These are phyloP conservation scores for Sclerotinia sclerotiorum DNA, from an alignment of 2,329 filamentous ascomycete species.

Conservation along the genomic window DNA sequence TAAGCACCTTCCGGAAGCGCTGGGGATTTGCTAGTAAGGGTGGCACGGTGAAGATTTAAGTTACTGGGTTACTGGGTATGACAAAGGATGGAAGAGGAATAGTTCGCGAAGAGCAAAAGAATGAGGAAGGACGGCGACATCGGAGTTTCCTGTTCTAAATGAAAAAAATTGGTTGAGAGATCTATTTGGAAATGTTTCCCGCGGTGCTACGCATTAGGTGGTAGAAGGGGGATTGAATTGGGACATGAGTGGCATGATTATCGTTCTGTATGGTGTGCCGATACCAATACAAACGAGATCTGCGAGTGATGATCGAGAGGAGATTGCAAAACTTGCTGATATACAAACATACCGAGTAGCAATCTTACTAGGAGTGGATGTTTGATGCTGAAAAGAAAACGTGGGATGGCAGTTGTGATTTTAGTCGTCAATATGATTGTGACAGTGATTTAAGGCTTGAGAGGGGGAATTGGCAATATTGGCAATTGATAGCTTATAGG, in stretches of 20 bases:
- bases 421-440: not conserved
- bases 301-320: not conserved
- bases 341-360: not conserved
- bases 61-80: constrained; percentile 1
- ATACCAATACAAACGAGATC: not conserved
- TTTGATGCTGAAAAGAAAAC: constrained; percentile 1
- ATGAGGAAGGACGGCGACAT: constrained; percentile 10
- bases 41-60: constrained; percentile 6
- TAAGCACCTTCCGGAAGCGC: constrained; percentile 11
- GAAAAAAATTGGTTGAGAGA: not conserved
- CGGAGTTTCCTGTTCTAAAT: constrained; percentile 3
- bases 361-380: not conserved
- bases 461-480: not conserved
- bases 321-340: not conserved
- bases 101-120: not conserved
- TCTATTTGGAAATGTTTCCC: not conserved
- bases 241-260: not conserved
- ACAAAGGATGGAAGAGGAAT: not conserved
- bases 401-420: not conserved
- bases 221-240: not conserved
- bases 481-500: not conserved
- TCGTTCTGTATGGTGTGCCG: not conserved
- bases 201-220: not conserved
- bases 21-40: constrained; percentile 3
- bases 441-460: not conserved